These are phyloP conservation scores for Dothideomycetes sp. DNA, from an alignment of 2,329 filamentous ascomycete genomes.

Conservation along the genomic window DNA sequence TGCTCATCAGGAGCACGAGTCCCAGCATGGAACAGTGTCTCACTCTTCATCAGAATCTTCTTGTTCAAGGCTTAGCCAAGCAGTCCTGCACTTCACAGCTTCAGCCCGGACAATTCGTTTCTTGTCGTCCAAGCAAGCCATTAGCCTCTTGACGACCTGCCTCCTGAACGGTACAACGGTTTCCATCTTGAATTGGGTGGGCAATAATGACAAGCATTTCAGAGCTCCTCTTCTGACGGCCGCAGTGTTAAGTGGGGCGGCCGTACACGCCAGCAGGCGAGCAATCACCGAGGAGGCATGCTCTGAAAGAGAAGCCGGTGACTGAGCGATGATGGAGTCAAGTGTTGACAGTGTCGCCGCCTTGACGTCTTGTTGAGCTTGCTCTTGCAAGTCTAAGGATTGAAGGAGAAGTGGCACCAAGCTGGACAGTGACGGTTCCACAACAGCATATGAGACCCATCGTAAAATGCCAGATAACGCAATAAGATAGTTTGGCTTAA, in stretches of 20 bases:
- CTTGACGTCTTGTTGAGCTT: conserved; percentile 42
- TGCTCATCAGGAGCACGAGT: too few relatives aligned
- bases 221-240: conserved; percentile 38
- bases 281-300: conserved; percentile 47
- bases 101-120: conserved; percentile 52
- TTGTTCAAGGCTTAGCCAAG: conserved; percentile 50
- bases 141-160: conserved; percentile 45
- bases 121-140: conserved; percentile 47
- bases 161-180: conserved; percentile 46
- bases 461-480: conserved; percentile 51
- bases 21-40: too few relatives aligned
- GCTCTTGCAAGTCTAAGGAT: conserved; percentile 40
- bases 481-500: conserved; percentile 52
- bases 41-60: conserved; percentile 39
- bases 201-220: conserved; percentile 36
- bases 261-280: conserved; percentile 32
- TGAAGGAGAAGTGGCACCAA: conserved; percentile 52
- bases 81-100: conserved; percentile 49
- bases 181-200: conserved; percentile 36
- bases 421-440: conserved; percentile 46
- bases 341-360: conserved; percentile 50
- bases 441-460: conserved; percentile 47
- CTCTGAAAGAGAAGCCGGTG: conserved; percentile 41
- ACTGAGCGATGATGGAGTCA: conserved; percentile 46
- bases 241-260: conserved; percentile 19